Evolutionary conservation across 1,284 basidiomycete genomes (phyloP).

Genomic region (Somion occarium): DNA sequence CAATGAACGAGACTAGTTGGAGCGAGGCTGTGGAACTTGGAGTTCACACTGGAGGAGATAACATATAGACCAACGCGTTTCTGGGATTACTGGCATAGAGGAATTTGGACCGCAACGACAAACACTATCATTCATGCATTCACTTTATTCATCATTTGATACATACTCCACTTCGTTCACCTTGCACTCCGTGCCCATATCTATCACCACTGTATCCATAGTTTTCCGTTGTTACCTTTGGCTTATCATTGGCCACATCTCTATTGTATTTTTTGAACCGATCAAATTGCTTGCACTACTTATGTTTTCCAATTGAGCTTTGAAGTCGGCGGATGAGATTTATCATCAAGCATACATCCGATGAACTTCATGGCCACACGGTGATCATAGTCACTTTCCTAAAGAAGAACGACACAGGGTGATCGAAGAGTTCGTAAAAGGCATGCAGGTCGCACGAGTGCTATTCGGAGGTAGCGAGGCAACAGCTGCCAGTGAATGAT

Average conservation of each 20-base stretch:
- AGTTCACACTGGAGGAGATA: not conserved
- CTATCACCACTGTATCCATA: constrained; percentile 16
- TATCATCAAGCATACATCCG: no score
- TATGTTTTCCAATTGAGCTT: no score
- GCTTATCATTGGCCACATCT: not conserved
- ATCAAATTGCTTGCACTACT: not conserved
- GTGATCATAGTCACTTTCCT: not conserved
- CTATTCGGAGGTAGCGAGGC: not conserved
- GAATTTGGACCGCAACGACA: not conserved
- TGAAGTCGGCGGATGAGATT: no score
- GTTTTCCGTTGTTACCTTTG: constrained; percentile 7
- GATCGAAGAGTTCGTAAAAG: not conserved
- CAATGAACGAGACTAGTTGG: not conserved
- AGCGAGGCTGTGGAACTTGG: not conserved
- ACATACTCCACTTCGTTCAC: constrained; percentile 3
- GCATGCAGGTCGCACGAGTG: not conserved
- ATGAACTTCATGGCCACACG: no score
- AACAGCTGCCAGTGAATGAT: not conserved
- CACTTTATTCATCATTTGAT: not conserved
- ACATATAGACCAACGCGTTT: not conserved
- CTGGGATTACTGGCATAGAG: not conserved
- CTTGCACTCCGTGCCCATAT: constrained; percentile 1
- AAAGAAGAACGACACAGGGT: not conserved
- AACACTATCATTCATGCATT: not conserved
- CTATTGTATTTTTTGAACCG: not conserved